phyloP scores from a whole-genome alignment of 306 rosid genomes.

The Chamaecrista fasciculata region DNA sequence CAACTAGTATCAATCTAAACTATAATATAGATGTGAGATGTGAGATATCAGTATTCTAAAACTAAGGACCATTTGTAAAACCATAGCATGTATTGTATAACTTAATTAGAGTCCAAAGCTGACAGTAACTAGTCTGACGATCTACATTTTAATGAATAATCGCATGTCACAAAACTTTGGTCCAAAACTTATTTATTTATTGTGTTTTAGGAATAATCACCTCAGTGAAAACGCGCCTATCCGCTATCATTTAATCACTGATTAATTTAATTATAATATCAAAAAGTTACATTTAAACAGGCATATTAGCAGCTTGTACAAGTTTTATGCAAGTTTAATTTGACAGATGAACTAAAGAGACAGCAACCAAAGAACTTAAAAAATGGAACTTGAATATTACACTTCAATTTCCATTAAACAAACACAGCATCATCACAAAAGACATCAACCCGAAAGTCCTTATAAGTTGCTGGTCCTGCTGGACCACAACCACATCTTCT shows the following conservation, averaged over 20 bases:
- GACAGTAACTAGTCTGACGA: too few relatives aligned
- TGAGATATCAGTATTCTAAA: too few relatives aligned
- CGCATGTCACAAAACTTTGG: background rate
- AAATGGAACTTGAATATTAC: slow-evolving; percentile 16
- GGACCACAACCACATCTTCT: slow-evolving; percentile 37
- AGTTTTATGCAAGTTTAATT: slow-evolving; percentile 2
- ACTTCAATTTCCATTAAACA: slow-evolving; percentile 16
- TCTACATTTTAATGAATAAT: too few relatives aligned
- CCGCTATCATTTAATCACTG: background rate
- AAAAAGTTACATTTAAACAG: background rate
- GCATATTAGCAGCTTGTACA: background rate
- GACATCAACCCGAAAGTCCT: background rate
- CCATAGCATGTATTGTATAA: too few relatives aligned
- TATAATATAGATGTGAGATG: too few relatives aligned
- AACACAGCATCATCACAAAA: slow-evolving; percentile 23
- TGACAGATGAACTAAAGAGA: background rate
- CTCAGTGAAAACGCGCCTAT: background rate
- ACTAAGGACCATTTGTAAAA: too few relatives aligned
- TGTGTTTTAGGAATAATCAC: background rate
- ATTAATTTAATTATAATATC: background rate
- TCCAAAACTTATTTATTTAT: background rate
- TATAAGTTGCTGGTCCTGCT: background rate
- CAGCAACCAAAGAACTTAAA: background rate
- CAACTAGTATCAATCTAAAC: too few relatives aligned
- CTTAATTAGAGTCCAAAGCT: too few relatives aligned